Evolutionary conservation across 345 rosid species (phyloP).

Genomic region (Balakata baccata): DNA sequence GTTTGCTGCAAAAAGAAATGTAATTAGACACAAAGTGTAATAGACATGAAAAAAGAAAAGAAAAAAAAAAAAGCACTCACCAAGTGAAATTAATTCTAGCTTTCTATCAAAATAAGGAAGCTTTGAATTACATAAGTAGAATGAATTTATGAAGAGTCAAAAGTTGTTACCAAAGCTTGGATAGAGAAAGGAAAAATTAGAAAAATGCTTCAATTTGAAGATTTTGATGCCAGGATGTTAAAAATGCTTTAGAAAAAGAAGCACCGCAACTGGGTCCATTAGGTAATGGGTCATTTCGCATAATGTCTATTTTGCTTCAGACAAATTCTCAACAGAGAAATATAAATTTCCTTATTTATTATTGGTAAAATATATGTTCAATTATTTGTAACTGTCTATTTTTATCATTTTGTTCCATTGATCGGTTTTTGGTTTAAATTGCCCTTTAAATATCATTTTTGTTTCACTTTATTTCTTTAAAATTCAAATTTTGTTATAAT

Average conservation of each 20-base stretch:
- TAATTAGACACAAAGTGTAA: not conserved
- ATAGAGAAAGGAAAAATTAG: not conserved
- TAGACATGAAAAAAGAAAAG: not conserved
- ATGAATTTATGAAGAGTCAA: not conserved
- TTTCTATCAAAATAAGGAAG: too few relatives aligned
- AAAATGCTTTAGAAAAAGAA: not conserved
- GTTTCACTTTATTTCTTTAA: too few relatives aligned
- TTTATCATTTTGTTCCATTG: too few relatives aligned
- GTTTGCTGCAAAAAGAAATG: not conserved
- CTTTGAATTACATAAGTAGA: not conserved
- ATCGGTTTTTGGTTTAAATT: too few relatives aligned
- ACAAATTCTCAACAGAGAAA: not conserved
- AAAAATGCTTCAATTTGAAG: constrained; percentile 2
- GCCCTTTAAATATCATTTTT: too few relatives aligned
- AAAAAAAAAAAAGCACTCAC: not conserved
- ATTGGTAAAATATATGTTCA: too few relatives aligned
- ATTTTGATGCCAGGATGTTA: not conserved
- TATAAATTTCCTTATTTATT: too few relatives aligned
- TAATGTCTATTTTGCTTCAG: not conserved
- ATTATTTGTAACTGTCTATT: too few relatives aligned
- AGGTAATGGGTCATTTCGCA: constrained; percentile 2
- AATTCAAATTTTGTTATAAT: too few relatives aligned
- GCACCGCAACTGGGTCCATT: constrained; percentile 8
- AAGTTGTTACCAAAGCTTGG: not conserved
- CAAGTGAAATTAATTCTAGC: not conserved